Evolutionary conservation across 305 asterid species (phyloP).

Genomic region (Nicotiana rustica): DNA sequence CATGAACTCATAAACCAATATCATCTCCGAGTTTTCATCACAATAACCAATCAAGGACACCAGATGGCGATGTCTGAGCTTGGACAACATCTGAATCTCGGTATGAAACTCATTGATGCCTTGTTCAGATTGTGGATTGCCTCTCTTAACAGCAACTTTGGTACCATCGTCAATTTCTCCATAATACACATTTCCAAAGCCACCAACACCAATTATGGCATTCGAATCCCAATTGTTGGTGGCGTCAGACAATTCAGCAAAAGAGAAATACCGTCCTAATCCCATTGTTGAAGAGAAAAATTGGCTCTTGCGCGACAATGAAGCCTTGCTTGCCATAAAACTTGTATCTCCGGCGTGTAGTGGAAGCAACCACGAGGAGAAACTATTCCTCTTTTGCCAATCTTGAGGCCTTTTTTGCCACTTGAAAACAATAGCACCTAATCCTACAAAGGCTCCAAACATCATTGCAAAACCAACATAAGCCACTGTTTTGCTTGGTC

Average conservation of each 20-base stretch:
- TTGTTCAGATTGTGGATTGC: conserved; percentile 72
- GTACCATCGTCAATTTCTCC: conserved; percentile 60
- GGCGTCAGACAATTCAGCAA: conserved; percentile 55
- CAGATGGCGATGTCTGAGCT: conserved; percentile 74
- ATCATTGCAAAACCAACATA: conserved; percentile 98
- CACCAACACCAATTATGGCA: conserved; percentile 62
- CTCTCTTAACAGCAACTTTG: conserved; percentile 70
- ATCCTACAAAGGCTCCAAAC: conserved; percentile 90
- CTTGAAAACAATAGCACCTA: conserved; percentile 94
- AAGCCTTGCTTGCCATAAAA: conserved; percentile 65
- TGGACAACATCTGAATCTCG: conserved; percentile 71
- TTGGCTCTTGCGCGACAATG: conserved; percentile 75
- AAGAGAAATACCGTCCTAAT: conserved; percentile 54
- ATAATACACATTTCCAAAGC: conserved; percentile 64
- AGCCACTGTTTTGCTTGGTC: conserved; percentile 68
- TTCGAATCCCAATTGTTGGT: conserved; percentile 57
- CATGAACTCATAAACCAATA: conserved; percentile 73
- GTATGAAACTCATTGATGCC: conserved; percentile 77
- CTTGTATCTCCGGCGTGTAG: conserved; percentile 83
- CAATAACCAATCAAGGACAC: conserved; percentile 76
- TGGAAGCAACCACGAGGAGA: conserved; percentile 94
- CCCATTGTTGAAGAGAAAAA: conserved; percentile 51
- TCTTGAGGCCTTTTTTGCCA: conserved; percentile 95
- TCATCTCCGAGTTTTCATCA: conserved; percentile 71
- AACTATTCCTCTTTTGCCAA: conserved; percentile 82